Base-by-base conservation (phyloP, 805 yeast genomes). In the Saturnispora galanensis region DNA sequence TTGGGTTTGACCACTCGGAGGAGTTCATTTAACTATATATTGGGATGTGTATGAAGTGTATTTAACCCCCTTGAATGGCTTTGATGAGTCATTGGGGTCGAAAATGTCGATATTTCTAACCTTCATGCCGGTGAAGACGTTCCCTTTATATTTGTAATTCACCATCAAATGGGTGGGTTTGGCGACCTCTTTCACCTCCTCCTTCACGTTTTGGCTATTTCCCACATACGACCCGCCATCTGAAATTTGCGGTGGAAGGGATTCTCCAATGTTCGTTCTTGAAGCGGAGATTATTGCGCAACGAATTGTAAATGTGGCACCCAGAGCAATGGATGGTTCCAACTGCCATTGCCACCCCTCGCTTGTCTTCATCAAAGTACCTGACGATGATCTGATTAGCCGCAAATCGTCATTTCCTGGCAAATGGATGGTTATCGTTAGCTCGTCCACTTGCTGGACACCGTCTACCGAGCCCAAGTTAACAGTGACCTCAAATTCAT, bases 21-120 rank as follows among this genome's bases (percentile, higher is more conserved):
- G 26, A 12, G 17, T 16, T 33, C 29, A 35, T 28, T 65, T 56
- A n/a, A 79, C 66, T 3, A 77, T 64, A 53, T 68, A 75, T 44
- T 81, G 79, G 1, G 81, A 84, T 0, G 84, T 71, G 44, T 65
- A 64, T 5, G 95, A 79, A 10, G 74, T 65, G 57, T 89, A 89
- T 57, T 88, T 84, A 16, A 89, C 96, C 1, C 97, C 97, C 59
- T 88, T 89, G 67, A 77, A 89, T 0, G 96, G 95, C 55, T 79
- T 81, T 10, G 77, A 81, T 4, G 68, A 67, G 3, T 74, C 74
- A 45, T 77, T 53, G 0, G 90, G 88, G 50, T 66, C 67, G 4
- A 55, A 18, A 13, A 86, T 72, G 54, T 76, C 74, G 49, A 88
- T 63, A 28, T 81, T 69, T 10, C 76, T 81, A 2, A 88, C 82